A percentile compares a stretch with the other conserved stretches of the same genome.
Evolutionary conservation across 2,329 filamentous ascomycete genomes (phyloP).

Genomic region (Metarhizium robertsii): DNA sequence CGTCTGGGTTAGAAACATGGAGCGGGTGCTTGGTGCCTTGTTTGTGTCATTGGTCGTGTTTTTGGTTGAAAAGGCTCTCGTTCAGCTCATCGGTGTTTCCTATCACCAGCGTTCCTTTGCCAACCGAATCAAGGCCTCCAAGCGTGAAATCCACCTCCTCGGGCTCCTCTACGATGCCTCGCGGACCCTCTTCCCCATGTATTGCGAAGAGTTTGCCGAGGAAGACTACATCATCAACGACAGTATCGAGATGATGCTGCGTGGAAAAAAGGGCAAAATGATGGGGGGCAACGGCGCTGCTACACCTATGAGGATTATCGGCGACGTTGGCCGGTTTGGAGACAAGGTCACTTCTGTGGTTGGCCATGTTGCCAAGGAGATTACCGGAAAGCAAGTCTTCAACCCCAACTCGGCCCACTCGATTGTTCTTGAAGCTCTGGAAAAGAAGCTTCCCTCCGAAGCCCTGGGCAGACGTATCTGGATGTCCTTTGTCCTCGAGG

Average conservation of each 20-base stretch:
- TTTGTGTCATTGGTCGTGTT: conserved; percentile 63
- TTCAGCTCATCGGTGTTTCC: conserved; percentile 76
- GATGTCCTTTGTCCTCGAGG: conserved; percentile 97
- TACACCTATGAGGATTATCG: conserved; percentile 71
- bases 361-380: conserved; percentile 86
- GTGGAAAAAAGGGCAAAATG: conserved; percentile 38
- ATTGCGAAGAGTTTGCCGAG: conserved; percentile 81
- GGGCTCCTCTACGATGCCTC: conserved; percentile 87
- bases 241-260: conserved; percentile 60
- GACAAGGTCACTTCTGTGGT: conserved; percentile 92
- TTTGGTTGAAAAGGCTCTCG: conserved; percentile 66
- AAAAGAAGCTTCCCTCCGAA: conserved; percentile 75
- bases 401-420: conserved; percentile 87
- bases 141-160: conserved; percentile 73
- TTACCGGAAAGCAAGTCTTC: conserved; percentile 92
- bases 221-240: conserved; percentile 92
- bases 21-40: conserved; percentile 55
- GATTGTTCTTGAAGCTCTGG: conserved; percentile 78
- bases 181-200: conserved; percentile 78
- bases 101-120: conserved; percentile 82
- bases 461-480: conserved; percentile 91
- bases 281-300: conserved; percentile 45
- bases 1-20: conserved; percentile 48
- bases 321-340: conserved; percentile 70
- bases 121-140: conserved; percentile 77